Evolutionary conservation across 75 land plant species (phyloP), one percentile per base, ranked within the genome.

Genomic region (Pinus albicaulis): DNA sequence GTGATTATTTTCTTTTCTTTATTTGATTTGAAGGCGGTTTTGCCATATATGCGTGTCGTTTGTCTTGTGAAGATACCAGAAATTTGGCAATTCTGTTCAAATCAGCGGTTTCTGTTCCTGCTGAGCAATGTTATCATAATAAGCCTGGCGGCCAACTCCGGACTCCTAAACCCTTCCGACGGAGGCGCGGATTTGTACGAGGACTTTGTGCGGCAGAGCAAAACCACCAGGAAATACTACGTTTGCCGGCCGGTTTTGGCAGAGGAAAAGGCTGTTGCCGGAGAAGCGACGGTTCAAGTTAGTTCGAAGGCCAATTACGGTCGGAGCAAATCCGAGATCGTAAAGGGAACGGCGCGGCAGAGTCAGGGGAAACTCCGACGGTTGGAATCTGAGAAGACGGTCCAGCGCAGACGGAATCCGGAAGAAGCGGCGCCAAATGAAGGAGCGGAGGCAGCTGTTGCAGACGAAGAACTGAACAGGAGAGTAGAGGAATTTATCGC

Each of bases 401-500:
- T 4, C 23, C 48, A 20, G 71, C 44, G 20, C 36, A 38, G 19
- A 3, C 23, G n/a, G 41, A 8, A 17, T 11, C 13, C n/a, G 0
- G 52, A 63, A 28, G 17, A 26, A 61, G 31, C 16, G 2, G 63
- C 63, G 22, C 23, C 3, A 38, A 20, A 36, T 68, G 36, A 3
- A 0, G 19, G 71, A 68, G 36, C 24, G 48, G 70, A 36, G 70
- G 22, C 38, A 68, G 44, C 2, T 1, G 8, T 20, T 19, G 11
- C 71, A 7, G 52, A 20, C 22, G 71, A 68, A 19, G 52, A 68
- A 68, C 26, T 68, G n/a, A 8, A 38, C 10, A 66, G 48, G 48
- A 66, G 13, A 66, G 14, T 10, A 3, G 71, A 68, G 4, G 71
- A 68, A 17, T 68, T 68, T 44, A 68, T 68, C 52, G 71, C 71